phyloP scores from a whole-genome alignment of 148 eudicot genomes.

The Amaranthus hypochondriacus region DNA sequence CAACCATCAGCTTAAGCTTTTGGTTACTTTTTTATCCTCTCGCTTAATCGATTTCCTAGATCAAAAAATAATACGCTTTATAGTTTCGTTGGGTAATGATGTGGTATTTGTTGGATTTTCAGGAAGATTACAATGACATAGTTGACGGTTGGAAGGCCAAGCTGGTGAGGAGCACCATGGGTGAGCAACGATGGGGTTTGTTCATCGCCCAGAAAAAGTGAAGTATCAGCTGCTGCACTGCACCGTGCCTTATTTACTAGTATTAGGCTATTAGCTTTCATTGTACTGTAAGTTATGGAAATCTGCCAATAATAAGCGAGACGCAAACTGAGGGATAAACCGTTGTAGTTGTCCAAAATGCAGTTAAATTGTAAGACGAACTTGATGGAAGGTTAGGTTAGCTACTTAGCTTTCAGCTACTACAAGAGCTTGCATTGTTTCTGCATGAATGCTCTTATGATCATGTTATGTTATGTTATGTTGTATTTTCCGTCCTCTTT shows the following conservation, averaged over 20 bases:
- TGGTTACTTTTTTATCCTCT: not conserved
- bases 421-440: too few species aligned
- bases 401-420: too few species aligned
- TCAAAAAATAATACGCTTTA: not conserved
- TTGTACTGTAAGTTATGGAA: not conserved
- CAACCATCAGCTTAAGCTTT: too few species aligned
- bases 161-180: constrained; percentile 55
- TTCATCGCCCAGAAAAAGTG: constrained; percentile 61
- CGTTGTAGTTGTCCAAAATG: not conserved
- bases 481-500: too few species aligned
- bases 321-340: not conserved
- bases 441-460: too few species aligned
- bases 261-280: not conserved
- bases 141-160: constrained; percentile 91
- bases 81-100: not conserved
- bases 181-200: constrained; percentile 95
- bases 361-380: too few species aligned
- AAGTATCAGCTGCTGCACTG: constrained; percentile 2
- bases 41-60: not conserved
- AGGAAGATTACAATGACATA: constrained; percentile 60
- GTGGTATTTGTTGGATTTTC: not conserved
- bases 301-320: constrained; percentile 4
- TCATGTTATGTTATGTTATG: too few species aligned
- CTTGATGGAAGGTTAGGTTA: too few species aligned
- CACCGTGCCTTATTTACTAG: not conserved